phyloP scores from a whole-genome alignment of 495 filamentous ascomycete genomes.

The Lophiotrema nucula region DNA sequence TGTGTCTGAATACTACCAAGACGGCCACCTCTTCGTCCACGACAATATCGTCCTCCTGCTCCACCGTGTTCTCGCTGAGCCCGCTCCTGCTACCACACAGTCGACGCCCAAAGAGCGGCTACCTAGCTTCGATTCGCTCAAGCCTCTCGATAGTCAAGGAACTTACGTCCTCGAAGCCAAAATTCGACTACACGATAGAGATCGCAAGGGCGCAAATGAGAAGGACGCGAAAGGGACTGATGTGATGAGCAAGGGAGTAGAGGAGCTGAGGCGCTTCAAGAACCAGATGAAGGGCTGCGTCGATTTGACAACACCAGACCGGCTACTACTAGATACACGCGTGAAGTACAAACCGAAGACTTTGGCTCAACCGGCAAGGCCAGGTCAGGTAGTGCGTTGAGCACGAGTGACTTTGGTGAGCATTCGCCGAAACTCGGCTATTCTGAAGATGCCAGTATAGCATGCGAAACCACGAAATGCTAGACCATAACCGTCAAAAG shows the following conservation, averaged over 20 bases:
- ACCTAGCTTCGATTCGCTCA: conserved; percentile 41
- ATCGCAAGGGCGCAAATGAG: no score
- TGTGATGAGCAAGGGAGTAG: conserved; percentile 53
- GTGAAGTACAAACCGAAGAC: conserved; percentile 41
- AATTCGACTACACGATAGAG: conserved; percentile 42
- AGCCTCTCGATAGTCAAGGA: conserved; percentile 40
- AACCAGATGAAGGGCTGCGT: conserved; percentile 63
- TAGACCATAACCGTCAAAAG: no score
- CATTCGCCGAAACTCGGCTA: not conserved
- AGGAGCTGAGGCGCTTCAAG: conserved; percentile 60
- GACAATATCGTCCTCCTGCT: conserved; percentile 48
- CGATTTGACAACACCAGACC: conserved; percentile 61
- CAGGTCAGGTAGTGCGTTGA: not conserved
- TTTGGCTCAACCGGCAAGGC: not conserved
- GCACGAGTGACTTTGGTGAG: no score
- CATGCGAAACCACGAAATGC: no score
- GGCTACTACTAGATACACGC: conserved; percentile 64
- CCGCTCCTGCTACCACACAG: conserved; percentile 14
- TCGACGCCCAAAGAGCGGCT: conserved; percentile 43
- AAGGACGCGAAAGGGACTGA: conserved; percentile 41
- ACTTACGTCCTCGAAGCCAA: conserved; percentile 45
- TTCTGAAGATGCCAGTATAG: no score
- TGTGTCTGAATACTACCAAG: conserved; percentile 44
- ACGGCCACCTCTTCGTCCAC: conserved; percentile 46
- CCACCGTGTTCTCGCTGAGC: conserved; percentile 34